Evolutionary conservation across 257 asterid genomes (phyloP).

Genomic region (Osmanthus fragrans): DNA sequence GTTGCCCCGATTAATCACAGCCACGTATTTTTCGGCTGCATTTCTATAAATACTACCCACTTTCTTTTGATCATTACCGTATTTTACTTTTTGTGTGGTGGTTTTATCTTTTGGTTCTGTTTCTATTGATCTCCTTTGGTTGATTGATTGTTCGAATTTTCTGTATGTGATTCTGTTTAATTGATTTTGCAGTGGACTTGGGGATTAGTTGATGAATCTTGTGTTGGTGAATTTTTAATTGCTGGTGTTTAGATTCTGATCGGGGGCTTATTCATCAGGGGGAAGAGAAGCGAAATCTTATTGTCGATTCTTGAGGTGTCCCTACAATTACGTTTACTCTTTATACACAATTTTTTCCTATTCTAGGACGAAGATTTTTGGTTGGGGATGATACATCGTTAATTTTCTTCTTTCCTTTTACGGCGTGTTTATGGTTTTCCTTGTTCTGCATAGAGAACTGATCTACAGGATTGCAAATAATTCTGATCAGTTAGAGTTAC

Average conservation of each 20-base stretch:
- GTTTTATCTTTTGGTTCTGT: background rate
- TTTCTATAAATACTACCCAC: background rate
- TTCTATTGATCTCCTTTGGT: background rate
- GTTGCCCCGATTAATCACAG: background rate
- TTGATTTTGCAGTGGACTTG: background rate
- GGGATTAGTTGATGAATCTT: background rate
- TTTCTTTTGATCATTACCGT: background rate
- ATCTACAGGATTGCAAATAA: background rate
- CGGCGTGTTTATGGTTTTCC: background rate
- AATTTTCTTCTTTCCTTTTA: background rate
- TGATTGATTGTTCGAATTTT: background rate
- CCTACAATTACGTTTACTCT: background rate
- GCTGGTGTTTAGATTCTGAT: background rate
- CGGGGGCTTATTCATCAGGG: background rate
- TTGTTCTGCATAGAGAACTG: background rate
- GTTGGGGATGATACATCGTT: background rate
- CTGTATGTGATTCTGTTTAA: background rate
- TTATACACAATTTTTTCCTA: background rate
- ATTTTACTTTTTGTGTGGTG: background rate
- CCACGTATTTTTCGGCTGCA: background rate
- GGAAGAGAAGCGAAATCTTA: background rate
- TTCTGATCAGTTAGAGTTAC: no score
- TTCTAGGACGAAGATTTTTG: background rate
- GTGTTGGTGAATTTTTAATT: background rate
- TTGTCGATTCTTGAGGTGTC: background rate